Conservation (phyloP, 805 yeast genomes). For the Komagataella pastoris region DNA sequence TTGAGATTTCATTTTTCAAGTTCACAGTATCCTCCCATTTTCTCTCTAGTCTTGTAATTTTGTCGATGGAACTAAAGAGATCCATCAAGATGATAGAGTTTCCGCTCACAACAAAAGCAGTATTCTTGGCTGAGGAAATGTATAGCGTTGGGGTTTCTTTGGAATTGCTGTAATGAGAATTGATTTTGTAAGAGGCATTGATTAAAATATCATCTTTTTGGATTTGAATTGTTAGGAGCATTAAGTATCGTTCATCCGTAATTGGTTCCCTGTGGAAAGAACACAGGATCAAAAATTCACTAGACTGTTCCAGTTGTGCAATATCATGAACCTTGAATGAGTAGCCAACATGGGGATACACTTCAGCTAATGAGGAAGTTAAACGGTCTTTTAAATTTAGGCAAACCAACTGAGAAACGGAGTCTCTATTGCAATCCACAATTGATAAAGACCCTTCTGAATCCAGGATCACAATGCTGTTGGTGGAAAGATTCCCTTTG, state of each 20-base stretch:
- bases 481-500: slow-evolving; percentile 35
- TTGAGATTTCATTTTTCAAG: slow-evolving; percentile 35
- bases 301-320: slow-evolving; percentile 17
- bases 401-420: slow-evolving; percentile 14
- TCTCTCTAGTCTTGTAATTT: slow-evolving; percentile 14
- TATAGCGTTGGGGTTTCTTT: slow-evolving; percentile 31
- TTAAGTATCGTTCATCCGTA: slow-evolving; percentile 20
- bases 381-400: slow-evolving; percentile 10
- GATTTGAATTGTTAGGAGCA: slow-evolving; percentile 40
- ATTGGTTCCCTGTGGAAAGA: slow-evolving; percentile 22
- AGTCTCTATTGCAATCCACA: slow-evolving; percentile 18
- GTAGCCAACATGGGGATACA: slow-evolving; percentile 35
- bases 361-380: slow-evolving; percentile 15
- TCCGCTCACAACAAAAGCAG: slow-evolving; percentile 43
- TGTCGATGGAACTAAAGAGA: slow-evolving; percentile 23
- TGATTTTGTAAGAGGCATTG: slow-evolving; percentile 54
- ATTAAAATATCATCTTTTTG: slow-evolving; percentile 37
- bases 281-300: slow-evolving; percentile 34
- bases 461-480: slow-evolving; percentile 28
- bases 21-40: slow-evolving; percentile 77
- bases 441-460: slow-evolving; percentile 28
- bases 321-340: slow-evolving; percentile 48
- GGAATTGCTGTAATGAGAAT: slow-evolving; percentile 24
- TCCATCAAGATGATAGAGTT: slow-evolving; percentile 58
- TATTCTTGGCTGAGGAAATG: slow-evolving; percentile 42